Evolutionary conservation across 306 rosid species (phyloP), one percentile per base, ranked within the genome.

Genomic region (Vigna mungo): DNA sequence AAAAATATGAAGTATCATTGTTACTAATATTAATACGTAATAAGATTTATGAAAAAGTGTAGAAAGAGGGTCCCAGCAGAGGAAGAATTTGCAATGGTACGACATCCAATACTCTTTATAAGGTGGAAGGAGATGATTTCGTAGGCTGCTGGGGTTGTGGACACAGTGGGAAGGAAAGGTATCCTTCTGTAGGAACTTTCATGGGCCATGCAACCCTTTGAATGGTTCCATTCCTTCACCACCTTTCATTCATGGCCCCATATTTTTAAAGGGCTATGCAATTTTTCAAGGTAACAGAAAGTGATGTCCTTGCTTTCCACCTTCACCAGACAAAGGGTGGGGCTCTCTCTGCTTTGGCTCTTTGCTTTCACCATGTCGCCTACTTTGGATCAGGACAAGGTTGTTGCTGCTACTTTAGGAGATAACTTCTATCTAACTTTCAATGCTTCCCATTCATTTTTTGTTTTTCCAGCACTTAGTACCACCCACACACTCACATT

Each of bases 71-170:
- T 74, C 82, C 81, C 62, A 67, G 20, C 12, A 66, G 0, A 25
- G 34, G 34, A 30, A 30, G 34, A 59, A 68, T 36, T 79, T 41
- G 48, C 41, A 59, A 11, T 49, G 74, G 83, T 88, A 84, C 90
- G 84, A 82, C 16, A 69, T 15, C 18, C 30, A 46, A 75, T 66
- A 5, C 49, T 75, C 49, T 7, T 5, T 80, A 68, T 67, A 62
- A 80, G 81, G 81, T 74, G 67, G 25, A 76, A 43, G 82, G 55
- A 53, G 32, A 76, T 72, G 32, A 76, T 72, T 68, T 30, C 48
- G 68, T 39, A 81, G 61, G 78, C 75, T 82, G 87, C 67, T 82
- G 85, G 87, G 78, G 71, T 69, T 82, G 85, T 87, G 86, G 88
- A 75, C 64, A 55, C 87, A 83, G 62, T 2, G 36, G 13, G 72